Conservation (phyloP, 495 filamentous ascomycete genomes). For the Xylaria venustula region DNA sequence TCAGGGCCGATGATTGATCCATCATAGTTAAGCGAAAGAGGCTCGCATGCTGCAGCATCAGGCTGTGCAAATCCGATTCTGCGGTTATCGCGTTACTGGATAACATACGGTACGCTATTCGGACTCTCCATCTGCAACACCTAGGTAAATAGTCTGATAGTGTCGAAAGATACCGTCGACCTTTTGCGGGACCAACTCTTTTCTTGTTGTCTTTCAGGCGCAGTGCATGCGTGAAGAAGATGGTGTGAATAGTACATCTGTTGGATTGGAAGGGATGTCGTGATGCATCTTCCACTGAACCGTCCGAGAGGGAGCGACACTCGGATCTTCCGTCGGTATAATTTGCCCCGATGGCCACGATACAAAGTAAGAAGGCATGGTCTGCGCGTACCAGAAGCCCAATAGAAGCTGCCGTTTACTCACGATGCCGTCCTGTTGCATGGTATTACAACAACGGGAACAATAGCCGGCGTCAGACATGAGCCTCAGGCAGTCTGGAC, state of each 20-base stretch:
- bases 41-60: neutral
- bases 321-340: conserved; percentile 1
- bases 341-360: neutral
- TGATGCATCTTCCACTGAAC: neutral
- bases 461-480: neutral
- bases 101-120: neutral
- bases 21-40: neutral
- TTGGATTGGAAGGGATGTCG: neutral
- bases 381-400: neutral
- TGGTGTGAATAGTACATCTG: neutral
- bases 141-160: conserved; percentile 2
- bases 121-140: neutral
- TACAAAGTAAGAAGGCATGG: neutral
- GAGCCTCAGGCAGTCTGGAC: neutral
- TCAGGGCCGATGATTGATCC: neutral
- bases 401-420: neutral
- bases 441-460: neutral
- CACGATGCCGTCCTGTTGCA: neutral
- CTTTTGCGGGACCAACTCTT: neutral
- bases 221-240: conserved; percentile 10
- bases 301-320: neutral
- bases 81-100: neutral
- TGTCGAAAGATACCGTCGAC: neutral
- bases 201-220: neutral
- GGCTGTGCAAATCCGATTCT: neutral